phyloP scores from a whole-genome alignment of 2,329 filamentous ascomycete genomes.

The Teratosphaeria pseudoeucalypti region DNA sequence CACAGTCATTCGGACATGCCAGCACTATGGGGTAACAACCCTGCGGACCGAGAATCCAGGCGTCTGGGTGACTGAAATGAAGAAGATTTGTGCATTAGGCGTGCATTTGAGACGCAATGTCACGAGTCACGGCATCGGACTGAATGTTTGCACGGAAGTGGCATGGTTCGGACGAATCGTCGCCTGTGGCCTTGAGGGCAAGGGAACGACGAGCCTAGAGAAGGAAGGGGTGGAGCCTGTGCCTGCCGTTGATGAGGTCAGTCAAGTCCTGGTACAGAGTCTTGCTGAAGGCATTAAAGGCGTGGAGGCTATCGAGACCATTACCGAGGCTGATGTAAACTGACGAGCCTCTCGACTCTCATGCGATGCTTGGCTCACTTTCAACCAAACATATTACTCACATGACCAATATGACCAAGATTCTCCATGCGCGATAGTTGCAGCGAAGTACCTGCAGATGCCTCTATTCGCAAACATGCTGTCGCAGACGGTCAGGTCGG shows the following conservation, averaged over 20 bases:
- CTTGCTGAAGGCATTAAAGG: slow-evolving; percentile 19
- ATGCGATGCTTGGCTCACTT: background rate
- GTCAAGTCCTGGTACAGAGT: slow-evolving; percentile 30
- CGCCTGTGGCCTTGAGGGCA: slow-evolving; percentile 78
- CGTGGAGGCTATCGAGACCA: background rate
- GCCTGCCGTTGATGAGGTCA: slow-evolving; percentile 29
- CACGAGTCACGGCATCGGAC: slow-evolving; percentile 70
- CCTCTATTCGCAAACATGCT: background rate
- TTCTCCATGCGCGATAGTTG: background rate
- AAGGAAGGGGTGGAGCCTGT: slow-evolving; percentile 37
- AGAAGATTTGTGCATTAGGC: slow-evolving; percentile 82
- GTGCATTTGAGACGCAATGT: slow-evolving; percentile 83
- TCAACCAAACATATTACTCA: background rate
- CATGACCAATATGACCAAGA: background rate
- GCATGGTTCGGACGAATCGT: slow-evolving; percentile 65
- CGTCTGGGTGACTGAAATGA: slow-evolving; percentile 53
- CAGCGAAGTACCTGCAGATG: background rate
- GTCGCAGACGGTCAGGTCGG: background rate
- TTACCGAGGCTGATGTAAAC: background rate
- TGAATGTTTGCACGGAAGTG: slow-evolving; percentile 61
- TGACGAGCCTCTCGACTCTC: background rate
- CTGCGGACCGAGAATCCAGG: slow-evolving; percentile 67
- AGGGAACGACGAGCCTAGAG: slow-evolving; percentile 64
- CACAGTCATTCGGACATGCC: slow-evolving; percentile 58
- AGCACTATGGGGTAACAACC: slow-evolving; percentile 48